These are phyloP conservation scores for Acacia confusa DNA, from an alignment of 306 rosid genomes.

Conservation along the genomic window DNA sequence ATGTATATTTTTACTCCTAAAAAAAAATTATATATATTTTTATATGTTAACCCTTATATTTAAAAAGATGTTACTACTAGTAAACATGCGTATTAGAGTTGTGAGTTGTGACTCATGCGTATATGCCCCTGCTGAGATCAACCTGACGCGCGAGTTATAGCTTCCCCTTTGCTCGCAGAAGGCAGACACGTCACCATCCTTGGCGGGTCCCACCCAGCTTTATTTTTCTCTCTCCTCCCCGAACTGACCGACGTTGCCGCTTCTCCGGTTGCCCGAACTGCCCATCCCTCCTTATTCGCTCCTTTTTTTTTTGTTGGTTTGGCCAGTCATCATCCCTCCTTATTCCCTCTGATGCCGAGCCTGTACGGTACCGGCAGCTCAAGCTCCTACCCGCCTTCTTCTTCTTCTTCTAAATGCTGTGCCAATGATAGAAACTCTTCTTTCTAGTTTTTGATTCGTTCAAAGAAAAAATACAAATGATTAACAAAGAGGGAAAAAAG, in stretches of 20 bases:
- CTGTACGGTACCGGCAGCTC: conserved; percentile 41
- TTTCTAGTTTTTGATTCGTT: conserved; percentile 30
- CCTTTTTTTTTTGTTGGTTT: not conserved
- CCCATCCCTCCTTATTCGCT: conserved; percentile 27
- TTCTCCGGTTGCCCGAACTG: conserved; percentile 48
- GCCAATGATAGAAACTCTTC: not conserved
- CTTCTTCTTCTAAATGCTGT: conserved; percentile 37
- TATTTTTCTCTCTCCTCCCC: conserved; percentile 49
- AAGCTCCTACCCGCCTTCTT: conserved; percentile 29
- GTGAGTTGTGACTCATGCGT: not conserved
- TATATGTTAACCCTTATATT: too few relatives aligned
- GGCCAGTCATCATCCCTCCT: conserved; percentile 27
- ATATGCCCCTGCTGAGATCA: conserved; percentile 37
- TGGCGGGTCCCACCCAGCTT: conserved; percentile 41
- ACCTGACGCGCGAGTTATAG: conserved; percentile 54
- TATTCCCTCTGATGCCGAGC: not conserved
- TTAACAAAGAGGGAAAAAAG: not conserved
- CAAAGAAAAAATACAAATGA: not conserved
- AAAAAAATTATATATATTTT: too few relatives aligned
- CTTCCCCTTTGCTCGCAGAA: conserved; percentile 34
- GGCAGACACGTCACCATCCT: conserved; percentile 53
- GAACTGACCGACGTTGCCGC: conserved; percentile 29
- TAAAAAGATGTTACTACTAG: too few relatives aligned
- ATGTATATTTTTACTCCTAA: too few relatives aligned
- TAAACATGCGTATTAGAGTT: not conserved